These are phyloP conservation scores for Phlegmacium glaucopus DNA, from an alignment of 768 basidiomycete genomes.

Conservation along the genomic window DNA sequence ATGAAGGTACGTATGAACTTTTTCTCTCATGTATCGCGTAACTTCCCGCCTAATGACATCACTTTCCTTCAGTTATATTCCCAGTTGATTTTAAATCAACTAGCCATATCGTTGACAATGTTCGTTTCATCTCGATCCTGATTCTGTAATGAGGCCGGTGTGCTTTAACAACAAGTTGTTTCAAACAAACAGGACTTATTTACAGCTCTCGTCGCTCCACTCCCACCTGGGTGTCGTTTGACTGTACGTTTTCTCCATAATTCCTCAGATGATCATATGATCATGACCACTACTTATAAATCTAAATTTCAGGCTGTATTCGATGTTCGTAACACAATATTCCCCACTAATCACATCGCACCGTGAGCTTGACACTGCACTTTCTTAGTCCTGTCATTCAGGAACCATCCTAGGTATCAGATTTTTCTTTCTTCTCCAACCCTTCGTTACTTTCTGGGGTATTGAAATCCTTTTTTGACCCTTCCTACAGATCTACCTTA, in stretches of 20 bases:
- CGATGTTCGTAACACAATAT: conserved; percentile 39
- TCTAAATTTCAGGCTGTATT: conserved; percentile 39
- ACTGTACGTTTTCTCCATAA: conserved; percentile 33
- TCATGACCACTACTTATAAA: not conserved
- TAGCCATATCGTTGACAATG: conserved; percentile 76
- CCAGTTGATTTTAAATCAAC: conserved; percentile 79
- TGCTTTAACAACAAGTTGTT: too few relatives aligned
- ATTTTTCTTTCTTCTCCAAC: not conserved
- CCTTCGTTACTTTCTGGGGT: not conserved
- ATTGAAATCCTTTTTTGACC: not conserved
- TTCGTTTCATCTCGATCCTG: conserved; percentile 18
- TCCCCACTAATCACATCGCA: not conserved
- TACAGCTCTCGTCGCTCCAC: conserved; percentile 39
- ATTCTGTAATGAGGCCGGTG: too few relatives aligned
- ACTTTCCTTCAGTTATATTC: conserved; percentile 62
- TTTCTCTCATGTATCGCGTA: not conserved
- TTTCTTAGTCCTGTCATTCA: conserved; percentile 40
- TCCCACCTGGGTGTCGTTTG: conserved; percentile 44
- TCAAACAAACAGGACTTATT: conserved; percentile 38
- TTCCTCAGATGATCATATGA: not conserved
- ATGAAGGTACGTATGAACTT: conserved; percentile 57
- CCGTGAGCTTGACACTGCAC: not conserved
- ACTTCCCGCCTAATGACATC: not conserved
- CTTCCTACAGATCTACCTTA: conserved; percentile 41
- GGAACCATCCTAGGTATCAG: conserved; percentile 46